Percentiles rank a stretch among this genome's conserved stretches.
phyloP scores from a whole-genome alignment of 495 filamentous ascomycete species.

The Aspergillus saccharolyticus region DNA sequence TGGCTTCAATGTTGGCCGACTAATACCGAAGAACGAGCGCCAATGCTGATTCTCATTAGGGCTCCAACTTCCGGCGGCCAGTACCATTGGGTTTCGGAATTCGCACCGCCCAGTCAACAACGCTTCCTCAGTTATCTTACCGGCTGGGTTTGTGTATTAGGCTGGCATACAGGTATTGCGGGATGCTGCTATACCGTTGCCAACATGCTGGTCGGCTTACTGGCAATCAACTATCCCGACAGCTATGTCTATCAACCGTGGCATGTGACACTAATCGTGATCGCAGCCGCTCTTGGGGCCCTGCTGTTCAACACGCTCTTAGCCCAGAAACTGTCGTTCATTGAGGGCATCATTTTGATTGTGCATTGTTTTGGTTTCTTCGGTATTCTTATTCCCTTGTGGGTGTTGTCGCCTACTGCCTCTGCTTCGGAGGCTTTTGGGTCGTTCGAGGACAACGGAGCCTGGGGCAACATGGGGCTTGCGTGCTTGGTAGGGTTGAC shows the following conservation, averaged over 20 bases:
- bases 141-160: slow-evolving; percentile 16
- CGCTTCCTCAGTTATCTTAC: slow-evolving; percentile 46
- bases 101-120: slow-evolving; percentile 35
- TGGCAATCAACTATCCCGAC: slow-evolving; percentile 42
- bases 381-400: slow-evolving; percentile 38
- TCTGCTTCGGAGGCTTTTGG: slow-evolving; percentile 40
- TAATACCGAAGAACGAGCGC: background rate
- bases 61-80: slow-evolving; percentile 49
- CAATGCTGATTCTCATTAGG: slow-evolving; percentile 16
- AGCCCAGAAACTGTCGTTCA: slow-evolving; percentile 32
- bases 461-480: slow-evolving; percentile 38
- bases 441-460: slow-evolving; percentile 42
- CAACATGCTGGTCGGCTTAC: slow-evolving; percentile 25
- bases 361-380: slow-evolving; percentile 37
- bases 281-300: slow-evolving; percentile 32
- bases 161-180: slow-evolving; percentile 27
- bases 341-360: slow-evolving; percentile 36
- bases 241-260: slow-evolving; percentile 27
- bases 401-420: slow-evolving; percentile 38
- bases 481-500: slow-evolving; percentile 43
- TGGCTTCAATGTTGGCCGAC: slow-evolving; percentile 36
- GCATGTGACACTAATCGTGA: slow-evolving; percentile 41
- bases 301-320: slow-evolving; percentile 40
- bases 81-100: slow-evolving; percentile 50
- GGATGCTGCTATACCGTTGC: slow-evolving; percentile 33